A percentile compares a stretch with the other conserved stretches of the same genome.
These are phyloP conservation scores for Nakazawaea anatomiae DNA, from an alignment of 805 yeast species.

Conservation along the genomic window DNA sequence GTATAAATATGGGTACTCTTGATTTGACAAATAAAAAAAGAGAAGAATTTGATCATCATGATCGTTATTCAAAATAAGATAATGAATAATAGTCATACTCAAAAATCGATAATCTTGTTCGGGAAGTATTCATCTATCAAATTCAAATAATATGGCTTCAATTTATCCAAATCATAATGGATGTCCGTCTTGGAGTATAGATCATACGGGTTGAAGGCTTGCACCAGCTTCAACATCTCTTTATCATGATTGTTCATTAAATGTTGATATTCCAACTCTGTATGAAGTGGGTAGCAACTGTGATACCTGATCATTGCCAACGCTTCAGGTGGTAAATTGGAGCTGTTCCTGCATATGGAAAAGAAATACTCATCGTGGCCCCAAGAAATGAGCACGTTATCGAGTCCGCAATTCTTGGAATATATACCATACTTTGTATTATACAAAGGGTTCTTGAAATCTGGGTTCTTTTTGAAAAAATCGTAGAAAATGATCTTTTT, in stretches of 20 bases:
- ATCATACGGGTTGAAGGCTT: conserved; percentile 64
- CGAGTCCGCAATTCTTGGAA: conserved; percentile 58
- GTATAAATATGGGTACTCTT: too few relatives aligned
- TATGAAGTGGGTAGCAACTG: conserved; percentile 74
- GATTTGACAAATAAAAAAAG: too few relatives aligned
- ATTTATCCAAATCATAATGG: conserved; percentile 38
- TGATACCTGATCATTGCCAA: conserved; percentile 73
- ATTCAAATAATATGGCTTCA: conserved; percentile 54
- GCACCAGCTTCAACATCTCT: conserved; percentile 56
- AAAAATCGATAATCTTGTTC: conserved; percentile 48
- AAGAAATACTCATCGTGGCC: conserved; percentile 80
- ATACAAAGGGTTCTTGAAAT: conserved; percentile 55
- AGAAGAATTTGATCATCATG: too few relatives aligned
- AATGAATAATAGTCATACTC: conserved; percentile 6
- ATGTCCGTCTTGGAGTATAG: conserved; percentile 57
- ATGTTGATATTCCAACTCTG: conserved; percentile 59
- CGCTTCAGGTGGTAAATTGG: conserved; percentile 58
- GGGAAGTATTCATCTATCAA: conserved; percentile 68
- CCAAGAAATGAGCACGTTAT: conserved; percentile 69
- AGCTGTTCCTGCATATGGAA: conserved; percentile 60
- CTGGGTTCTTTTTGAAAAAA: conserved; percentile 56
- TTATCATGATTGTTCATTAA: conserved; percentile 60
- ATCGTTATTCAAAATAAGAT: neutral
- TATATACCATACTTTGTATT: conserved; percentile 63
- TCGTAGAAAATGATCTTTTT: conserved; percentile 55